Base-by-base conservation (phyloP, 2,329 filamentous ascomycete species). In the Conoideocrella luteorostrata region DNA sequence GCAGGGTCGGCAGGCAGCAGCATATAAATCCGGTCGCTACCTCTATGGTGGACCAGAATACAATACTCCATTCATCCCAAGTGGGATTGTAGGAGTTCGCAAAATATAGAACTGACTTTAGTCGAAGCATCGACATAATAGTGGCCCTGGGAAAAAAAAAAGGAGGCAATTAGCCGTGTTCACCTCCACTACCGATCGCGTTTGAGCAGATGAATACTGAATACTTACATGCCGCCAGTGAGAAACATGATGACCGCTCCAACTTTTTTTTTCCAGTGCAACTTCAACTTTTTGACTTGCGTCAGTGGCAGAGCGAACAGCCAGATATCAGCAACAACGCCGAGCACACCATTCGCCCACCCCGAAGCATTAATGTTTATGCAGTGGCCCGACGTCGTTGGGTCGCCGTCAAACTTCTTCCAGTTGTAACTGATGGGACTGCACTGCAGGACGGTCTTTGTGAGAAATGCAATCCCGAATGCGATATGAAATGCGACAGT, bases 21-120 rank as follows among this genome's bases (percentile, higher is more conserved):
- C 55, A 58, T 17, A 58, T 55, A 41, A 59, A 51, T 28, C 54
- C 53, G 12, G 52, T 46, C 24, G 50, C 49, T 29, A 58, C 46
- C 41, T 59, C 56, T 32, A 59, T 48, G 13, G 45, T 52, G 12
- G 56, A 57, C 56, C 56, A 58, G 30, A 48, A 50, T 7, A 49
- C 47, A 3, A 52, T 44, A 7, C 29, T 39, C 44, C 45, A 53
- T 7, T 55, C 39, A 24, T 58, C 50, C 46, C 50, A 56, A 2
- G 56, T 58, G 9, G 50, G 50, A 22, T 58, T 58, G 23, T 36
- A 30, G n/a, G 52, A 52, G 21, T 46, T 51, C 17, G 50, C 50
- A 21, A 54, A 56, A 18, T 48, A 24, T 30, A 56, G 39, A 18
- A 57, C 41, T 4, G 47, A 52, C 36, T 52, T 45, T 4, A 56